Evolutionary conservation across 2,329 filamentous ascomycete genomes (phyloP), one percentile per base, ranked within the genome.

Genomic region (Mycogone perniciosa): DNA sequence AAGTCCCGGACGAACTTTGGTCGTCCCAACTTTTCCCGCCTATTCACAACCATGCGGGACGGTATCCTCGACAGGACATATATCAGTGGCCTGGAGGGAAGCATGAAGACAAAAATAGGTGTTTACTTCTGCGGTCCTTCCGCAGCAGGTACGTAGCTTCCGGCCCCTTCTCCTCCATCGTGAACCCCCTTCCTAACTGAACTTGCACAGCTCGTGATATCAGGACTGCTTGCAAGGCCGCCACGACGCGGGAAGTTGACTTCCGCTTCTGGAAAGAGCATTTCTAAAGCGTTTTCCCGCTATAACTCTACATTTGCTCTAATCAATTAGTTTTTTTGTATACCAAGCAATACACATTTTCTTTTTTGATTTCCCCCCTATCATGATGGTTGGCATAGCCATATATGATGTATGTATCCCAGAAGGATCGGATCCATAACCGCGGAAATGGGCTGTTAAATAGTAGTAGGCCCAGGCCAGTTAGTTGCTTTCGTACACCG

Each of bases 241-340:
- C 86, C 11, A 88, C 83, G 9, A 83, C 80, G 35, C 81, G 81
- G 56, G 88, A 95, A 59, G 89, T 99, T 51, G 82, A 85, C 62
- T 99, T 97, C 75, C 88, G 89, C 62, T 99, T 99, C 76, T 99
- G 93, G 93, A 99, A 99, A 75, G 93, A 99, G 71, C 92, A 99
- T 66, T 85, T 85, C 65, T 85, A 77, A 63, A 51, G n/a, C 41
- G 35, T 27, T 41, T 41, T 41, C 20, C 20, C 20, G 20, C 20
- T 20, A 20, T 20, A 20, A 20, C 20, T 20, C 20, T 20, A 20
- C 20, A 20, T 20, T 20, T 20, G 20, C 20, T 20, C 20, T 20
- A 20, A 20, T 26, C 27, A 39, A 10, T 31, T 20, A 7, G 35
- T 29, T 44, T 13, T 44, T 13, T 34, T 34, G 27, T 44, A 44